Conservation (phyloP, 371 early-diverging fungal species). For the Mucor racemosus region DNA sequence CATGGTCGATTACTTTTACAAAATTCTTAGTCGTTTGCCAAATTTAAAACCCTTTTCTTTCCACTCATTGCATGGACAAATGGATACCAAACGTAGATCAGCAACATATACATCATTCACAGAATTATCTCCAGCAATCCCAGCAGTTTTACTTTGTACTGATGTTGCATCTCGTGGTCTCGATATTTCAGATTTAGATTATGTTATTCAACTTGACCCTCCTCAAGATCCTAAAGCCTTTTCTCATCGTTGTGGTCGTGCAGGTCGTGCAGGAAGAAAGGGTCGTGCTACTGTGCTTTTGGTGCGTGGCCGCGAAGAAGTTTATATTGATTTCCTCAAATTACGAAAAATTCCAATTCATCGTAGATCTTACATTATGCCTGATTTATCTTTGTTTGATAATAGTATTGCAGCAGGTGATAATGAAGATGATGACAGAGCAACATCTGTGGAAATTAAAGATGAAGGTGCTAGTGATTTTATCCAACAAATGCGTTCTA, state of each 20-base stretch:
- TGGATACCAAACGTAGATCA: conserved; percentile 85
- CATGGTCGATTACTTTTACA: conserved; percentile 93
- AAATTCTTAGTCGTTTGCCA: conserved; percentile 53
- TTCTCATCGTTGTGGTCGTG: conserved; percentile 98
- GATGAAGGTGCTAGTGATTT: conserved; percentile 56
- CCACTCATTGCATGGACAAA: conserved; percentile 91
- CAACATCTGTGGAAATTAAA: conserved; percentile 39
- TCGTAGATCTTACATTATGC: conserved; percentile 50
- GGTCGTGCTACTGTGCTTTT: conserved; percentile 91
- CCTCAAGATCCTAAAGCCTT: conserved; percentile 97
- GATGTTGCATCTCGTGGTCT: conserved; percentile 98
- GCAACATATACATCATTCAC: conserved; percentile 69
- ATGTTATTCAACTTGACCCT: conserved; percentile 95
- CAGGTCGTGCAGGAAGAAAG: conserved; percentile 89
- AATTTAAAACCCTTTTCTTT: conserved; percentile 60
- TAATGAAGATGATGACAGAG: conserved; percentile 44
- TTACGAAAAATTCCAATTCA: conserved; percentile 87
- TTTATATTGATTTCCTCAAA: conserved; percentile 85
- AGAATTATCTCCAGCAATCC: conserved; percentile 60
- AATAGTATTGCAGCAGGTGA: conserved; percentile 18
- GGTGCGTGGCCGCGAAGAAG: conserved; percentile 80
- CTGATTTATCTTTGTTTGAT: conserved; percentile 24
- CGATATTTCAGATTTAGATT: conserved; percentile 97
- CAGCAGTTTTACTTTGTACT: conserved; percentile 89
- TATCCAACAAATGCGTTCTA: conserved; percentile 51